Conservation (phyloP, 192 early-diverging fungal genomes). For the Umbelopsis vinacea region DNA sequence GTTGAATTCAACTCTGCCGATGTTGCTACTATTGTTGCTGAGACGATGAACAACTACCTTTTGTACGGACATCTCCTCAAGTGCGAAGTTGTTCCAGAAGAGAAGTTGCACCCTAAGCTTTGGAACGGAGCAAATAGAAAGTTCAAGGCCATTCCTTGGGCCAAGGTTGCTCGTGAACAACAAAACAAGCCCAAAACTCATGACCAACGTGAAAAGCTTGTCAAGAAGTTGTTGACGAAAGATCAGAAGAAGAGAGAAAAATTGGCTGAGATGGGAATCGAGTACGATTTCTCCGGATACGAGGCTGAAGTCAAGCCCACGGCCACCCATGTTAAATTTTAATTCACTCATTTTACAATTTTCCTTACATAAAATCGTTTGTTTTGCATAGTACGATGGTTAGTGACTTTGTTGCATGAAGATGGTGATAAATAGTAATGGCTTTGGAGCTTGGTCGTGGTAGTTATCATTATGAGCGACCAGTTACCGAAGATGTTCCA, state of each 20-base stretch:
- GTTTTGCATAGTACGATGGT: not conserved
- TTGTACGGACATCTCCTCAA: conserved; percentile 79
- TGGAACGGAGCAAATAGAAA: conserved; percentile 76
- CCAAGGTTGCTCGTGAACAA: conserved; percentile 59
- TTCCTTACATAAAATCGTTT: not conserved
- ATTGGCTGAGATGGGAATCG: conserved; percentile 75
- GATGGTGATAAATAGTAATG: too few species aligned
- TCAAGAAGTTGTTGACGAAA: conserved; percentile 53
- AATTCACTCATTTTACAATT: conserved; percentile 6
- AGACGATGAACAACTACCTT: conserved; percentile 97
- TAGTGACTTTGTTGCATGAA: too few species aligned
- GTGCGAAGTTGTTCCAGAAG: conserved; percentile 74
- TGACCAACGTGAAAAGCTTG: conserved; percentile 43
- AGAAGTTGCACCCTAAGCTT: conserved; percentile 73
- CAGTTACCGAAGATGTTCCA: too few species aligned
- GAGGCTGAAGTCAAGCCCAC: conserved; percentile 25
- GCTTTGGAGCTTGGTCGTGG: too few species aligned
- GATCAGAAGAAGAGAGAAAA: conserved; percentile 67
- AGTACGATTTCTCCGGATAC: conserved; percentile 90
- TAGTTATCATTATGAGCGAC: too few species aligned
- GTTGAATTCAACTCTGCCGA: conserved; percentile 84
- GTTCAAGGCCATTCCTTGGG: conserved; percentile 66
- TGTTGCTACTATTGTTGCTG: conserved; percentile 89
- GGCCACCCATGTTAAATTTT: conserved; percentile 21
- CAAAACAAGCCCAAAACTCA: conserved; percentile 68